Conservation (phyloP, 768 basidiomycete species). For the Lentinula detonsa region DNA sequence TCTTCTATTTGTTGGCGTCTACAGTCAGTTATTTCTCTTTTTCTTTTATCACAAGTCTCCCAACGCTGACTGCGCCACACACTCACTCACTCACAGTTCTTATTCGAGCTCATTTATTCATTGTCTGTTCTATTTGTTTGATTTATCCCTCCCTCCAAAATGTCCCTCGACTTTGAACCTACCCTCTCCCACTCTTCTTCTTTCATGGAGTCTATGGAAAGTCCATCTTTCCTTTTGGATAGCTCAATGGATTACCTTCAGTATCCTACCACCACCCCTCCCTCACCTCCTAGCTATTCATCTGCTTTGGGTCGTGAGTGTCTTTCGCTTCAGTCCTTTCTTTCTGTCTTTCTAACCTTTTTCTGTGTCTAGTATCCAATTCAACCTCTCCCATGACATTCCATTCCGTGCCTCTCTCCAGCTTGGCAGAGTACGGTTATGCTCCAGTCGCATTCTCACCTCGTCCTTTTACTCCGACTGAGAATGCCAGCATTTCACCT, state of each 20-base stretch:
- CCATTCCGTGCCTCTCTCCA: constrained; percentile 52
- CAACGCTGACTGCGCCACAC: constrained; percentile 12
- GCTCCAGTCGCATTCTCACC: constrained; percentile 25
- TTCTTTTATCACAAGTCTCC: constrained; percentile 16
- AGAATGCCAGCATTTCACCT: constrained; percentile 57
- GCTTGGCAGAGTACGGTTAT: constrained; percentile 41
- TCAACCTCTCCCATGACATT: constrained; percentile 57
- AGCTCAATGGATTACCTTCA: constrained; percentile 58
- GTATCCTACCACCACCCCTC: constrained; percentile 49
- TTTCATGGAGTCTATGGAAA: constrained; percentile 43
- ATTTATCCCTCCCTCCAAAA: constrained; percentile 22
- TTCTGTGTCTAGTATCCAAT: constrained; percentile 32
- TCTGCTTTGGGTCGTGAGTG: constrained; percentile 62
- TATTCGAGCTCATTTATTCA: constrained; percentile 20
- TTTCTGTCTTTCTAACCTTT: constrained; percentile 21
- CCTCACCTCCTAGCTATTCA: constrained; percentile 39
- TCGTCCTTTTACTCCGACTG: constrained; percentile 65
- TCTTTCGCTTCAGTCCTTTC: constrained; percentile 8
- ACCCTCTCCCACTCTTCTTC: constrained; percentile 35
- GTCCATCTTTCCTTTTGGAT: constrained; percentile 41
- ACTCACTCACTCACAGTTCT: constrained; percentile 16
- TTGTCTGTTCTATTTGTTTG: constrained; percentile 23
- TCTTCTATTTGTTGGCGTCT: constrained; percentile 18
- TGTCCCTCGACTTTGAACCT: constrained; percentile 42
- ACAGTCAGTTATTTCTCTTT: constrained; percentile 24